A percentile compares a stretch with the other conserved stretches of the same genome.
Evolutionary conservation across 1,139 yeast species (phyloP).

Genomic region (Scheffersomyces segobiensis): DNA sequence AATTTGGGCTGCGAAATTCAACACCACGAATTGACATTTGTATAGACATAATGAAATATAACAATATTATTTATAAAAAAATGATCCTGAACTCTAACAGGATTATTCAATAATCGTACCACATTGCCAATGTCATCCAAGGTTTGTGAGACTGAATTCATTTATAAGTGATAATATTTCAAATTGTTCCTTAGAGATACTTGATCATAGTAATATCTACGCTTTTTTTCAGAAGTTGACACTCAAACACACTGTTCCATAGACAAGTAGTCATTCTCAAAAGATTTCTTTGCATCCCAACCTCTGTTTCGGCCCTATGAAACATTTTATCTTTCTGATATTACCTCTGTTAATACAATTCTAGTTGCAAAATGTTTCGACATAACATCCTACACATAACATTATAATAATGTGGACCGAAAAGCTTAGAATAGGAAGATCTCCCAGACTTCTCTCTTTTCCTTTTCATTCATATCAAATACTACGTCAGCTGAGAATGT

Average conservation of each 20-base stretch:
- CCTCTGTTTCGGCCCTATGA: neutral
- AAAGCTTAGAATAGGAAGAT: neutral
- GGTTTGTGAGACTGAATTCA: neutral
- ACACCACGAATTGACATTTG: neutral
- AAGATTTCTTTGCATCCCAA: too few relatives aligned
- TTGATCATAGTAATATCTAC: neutral
- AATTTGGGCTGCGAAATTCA: neutral
- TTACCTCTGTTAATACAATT: neutral
- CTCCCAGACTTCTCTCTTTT: neutral
- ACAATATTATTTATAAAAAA: too few relatives aligned
- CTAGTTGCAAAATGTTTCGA: neutral
- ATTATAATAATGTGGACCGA: neutral
- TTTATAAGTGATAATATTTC: neutral
- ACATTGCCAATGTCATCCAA: neutral
- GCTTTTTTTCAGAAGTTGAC: neutral
- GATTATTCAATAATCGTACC: too few relatives aligned
- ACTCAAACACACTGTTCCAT: neutral
- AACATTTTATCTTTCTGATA: too few relatives aligned
- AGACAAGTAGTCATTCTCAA: neutral
- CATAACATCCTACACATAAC: neutral
- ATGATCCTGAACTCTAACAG: neutral
- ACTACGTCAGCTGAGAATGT: conserved; percentile 5
- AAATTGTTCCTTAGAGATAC: neutral
- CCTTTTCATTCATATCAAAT: neutral
- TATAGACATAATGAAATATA: too few relatives aligned